Conservation (phyloP, 768 basidiomycete species). For the Leccinum subgranulosum region DNA sequence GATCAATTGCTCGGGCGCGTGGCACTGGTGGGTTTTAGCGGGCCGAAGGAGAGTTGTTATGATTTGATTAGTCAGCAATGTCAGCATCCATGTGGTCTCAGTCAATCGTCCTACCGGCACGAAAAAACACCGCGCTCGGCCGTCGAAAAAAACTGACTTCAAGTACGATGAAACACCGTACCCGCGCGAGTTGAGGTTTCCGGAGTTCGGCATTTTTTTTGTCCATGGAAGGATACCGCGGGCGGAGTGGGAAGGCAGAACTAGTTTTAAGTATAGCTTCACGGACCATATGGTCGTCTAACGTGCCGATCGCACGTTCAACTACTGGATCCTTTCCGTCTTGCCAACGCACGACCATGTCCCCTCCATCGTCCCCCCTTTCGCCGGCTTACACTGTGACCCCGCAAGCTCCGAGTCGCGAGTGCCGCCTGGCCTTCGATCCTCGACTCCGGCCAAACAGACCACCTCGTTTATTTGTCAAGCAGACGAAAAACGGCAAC, state of each 20-base stretch:
- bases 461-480: conserved; percentile 50
- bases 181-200: background rate
- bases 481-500: conserved; percentile 54
- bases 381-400: conserved; percentile 53
- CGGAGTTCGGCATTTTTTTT: background rate
- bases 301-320: conserved; percentile 22
- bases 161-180: background rate
- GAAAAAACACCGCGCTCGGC: background rate
- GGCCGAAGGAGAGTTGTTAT: background rate
- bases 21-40: conserved; percentile 40
- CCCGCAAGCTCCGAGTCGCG: conserved; percentile 49
- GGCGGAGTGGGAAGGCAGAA: conserved; percentile 31
- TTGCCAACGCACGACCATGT: conserved; percentile 42
- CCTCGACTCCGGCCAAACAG: conserved; percentile 36
- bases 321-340: background rate
- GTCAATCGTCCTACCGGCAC: background rate
- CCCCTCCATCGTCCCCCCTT: conserved; percentile 37
- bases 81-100: conserved; percentile 5
- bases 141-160: background rate
- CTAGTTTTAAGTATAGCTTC: conserved; percentile 31
- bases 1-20: conserved; percentile 40
- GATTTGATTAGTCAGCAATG: conserved; percentile 14
- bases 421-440: conserved; percentile 50
- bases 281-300: conserved; percentile 27
- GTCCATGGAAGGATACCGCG: conserved; percentile 8